Base-by-base conservation (phyloP, 805 yeast genomes). In the Starmerella sp. region DNA sequence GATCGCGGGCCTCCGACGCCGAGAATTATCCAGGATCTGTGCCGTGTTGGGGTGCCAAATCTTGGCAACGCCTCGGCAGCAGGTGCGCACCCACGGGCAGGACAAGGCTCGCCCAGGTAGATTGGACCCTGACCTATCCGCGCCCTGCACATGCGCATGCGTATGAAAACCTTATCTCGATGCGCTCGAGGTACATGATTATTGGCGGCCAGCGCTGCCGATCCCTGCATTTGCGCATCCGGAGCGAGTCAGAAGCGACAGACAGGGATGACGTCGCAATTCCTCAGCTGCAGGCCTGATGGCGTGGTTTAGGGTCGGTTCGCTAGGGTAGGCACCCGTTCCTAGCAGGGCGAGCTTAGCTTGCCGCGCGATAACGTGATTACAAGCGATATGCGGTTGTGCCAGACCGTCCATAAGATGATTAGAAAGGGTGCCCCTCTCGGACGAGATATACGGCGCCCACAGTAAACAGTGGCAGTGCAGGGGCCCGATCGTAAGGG, bases 191-290 rank as follows among this genome's bases (percentile, higher is more conserved):
- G 36, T 44, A 31, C 48, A 44, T 30, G 48, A 44, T 6, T n/a
- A 44, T 44, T 44, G 48, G 13, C 13, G 14, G 37, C 9, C 15
- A 44, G 48, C 48, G 48, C 48, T 44, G 48, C 14, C 48, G 48
- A 44, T 44, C 37, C 35, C 30, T 44, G 45, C 45, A 28, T 42
- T 11, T 6, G 30, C 36, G 36, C 48, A 44, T 31, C 48, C 28
- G 48, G 34, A 31, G 30, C 48, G 48, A 44, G 48, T 44, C 34
- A 43, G 17, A 30, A 13, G 34, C 34, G 46, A 44, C 37, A 31
- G 28, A 4, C 22, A 7, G 15, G 28, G 36, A 31, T 44, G 48
- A 44, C 48, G 48, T 44, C 46, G 46, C n/a, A 29, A 29, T 43
- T 28, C n/a, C 15, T 1, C 15, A 30, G 34, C 46, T 30, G 46